These are phyloP conservation scores for Anastatica hierochuntica DNA, from an alignment of 345 rosid genomes.

Conservation along the genomic window DNA sequence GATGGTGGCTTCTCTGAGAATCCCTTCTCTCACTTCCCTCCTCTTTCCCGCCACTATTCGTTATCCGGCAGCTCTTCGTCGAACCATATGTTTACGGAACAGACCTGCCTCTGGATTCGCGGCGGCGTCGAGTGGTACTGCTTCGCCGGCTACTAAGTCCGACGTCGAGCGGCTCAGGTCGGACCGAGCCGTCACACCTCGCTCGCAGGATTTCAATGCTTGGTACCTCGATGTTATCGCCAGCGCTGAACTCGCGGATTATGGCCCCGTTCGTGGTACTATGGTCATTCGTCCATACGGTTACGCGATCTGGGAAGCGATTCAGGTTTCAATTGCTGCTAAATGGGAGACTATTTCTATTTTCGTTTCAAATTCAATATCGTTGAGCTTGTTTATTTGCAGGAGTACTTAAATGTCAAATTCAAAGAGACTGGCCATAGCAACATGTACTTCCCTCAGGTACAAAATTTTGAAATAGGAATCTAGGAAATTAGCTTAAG, in stretches of 20 bases:
- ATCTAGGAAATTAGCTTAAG: not conserved
- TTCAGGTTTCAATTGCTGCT: slow-evolving; percentile 47
- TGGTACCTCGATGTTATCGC: slow-evolving; percentile 89
- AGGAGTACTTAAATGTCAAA: slow-evolving; percentile 82
- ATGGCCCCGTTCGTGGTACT: slow-evolving; percentile 92
- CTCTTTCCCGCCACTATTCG: slow-evolving; percentile 39
- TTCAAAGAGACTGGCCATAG: slow-evolving; percentile 96
- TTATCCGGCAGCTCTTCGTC: slow-evolving; percentile 26
- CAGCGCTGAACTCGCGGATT: slow-evolving; percentile 90
- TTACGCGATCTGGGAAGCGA: slow-evolving; percentile 93
- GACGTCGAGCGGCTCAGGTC: slow-evolving; percentile 31
- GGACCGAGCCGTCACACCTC: slow-evolving; percentile 64
- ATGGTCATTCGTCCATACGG: slow-evolving; percentile 96
- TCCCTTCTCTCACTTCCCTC: slow-evolving; percentile 47
- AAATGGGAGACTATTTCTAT: not conserved
- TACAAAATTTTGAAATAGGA: slow-evolving; percentile 10
- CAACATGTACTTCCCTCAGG: slow-evolving; percentile 97
- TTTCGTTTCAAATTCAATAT: not conserved
- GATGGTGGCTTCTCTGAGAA: slow-evolving; percentile 60
- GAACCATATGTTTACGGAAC: slow-evolving; percentile 22
- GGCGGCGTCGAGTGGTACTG: slow-evolving; percentile 38
- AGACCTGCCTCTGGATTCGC: slow-evolving; percentile 39
- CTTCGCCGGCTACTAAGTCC: slow-evolving; percentile 39
- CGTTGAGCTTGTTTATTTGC: slow-evolving; percentile 9
- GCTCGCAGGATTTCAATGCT: slow-evolving; percentile 83